A percentile compares a stretch with the other conserved stretches of the same genome.
These are phyloP conservation scores for Pseudogymnoascus sp. DNA, from an alignment of 2,329 filamentous ascomycete genomes.

Conservation along the genomic window DNA sequence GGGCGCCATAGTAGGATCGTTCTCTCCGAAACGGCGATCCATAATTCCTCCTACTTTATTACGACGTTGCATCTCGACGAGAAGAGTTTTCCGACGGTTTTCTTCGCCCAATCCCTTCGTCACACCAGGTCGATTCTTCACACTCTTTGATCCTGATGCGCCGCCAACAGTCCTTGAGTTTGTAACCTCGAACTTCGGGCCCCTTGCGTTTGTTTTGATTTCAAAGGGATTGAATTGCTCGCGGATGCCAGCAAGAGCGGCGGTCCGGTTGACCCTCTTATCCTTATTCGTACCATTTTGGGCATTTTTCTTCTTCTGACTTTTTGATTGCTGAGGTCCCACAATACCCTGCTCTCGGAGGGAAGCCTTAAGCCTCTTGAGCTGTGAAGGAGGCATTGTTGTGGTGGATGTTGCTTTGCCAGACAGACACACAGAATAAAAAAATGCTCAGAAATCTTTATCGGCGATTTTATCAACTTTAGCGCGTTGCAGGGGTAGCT, in stretches of 20 bases:
- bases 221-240: conserved; percentile 99
- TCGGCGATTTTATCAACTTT: conserved; percentile 2
- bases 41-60: conserved; percentile 90
- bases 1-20: conserved; percentile 85
- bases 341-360: conserved; percentile 83
- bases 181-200: conserved; percentile 78
- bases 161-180: conserved; percentile 50
- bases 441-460: conserved; percentile 20
- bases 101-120: conserved; percentile 84
- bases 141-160: conserved; percentile 42
- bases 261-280: conserved; percentile 67
- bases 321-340: conserved; percentile 89
- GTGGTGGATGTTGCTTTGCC: conserved; percentile 11
- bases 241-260: conserved; percentile 75
- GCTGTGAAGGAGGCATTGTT: conserved; percentile 86
- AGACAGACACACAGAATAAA: conserved; percentile 7
- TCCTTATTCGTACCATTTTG: conserved; percentile 59
- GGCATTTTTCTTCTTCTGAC: conserved; percentile 71
- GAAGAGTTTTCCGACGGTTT: conserved; percentile 68
- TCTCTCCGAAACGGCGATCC: conserved; percentile 91
- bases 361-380: conserved; percentile 90
- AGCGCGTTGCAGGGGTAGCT: conserved; percentile 8
- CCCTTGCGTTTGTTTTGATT: conserved; percentile 68
- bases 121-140: conserved; percentile 69
- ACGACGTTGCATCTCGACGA: conserved; percentile 81